Evolutionary conservation across 305 asterid genomes (phyloP).

Genomic region (Euphrasia arctica): DNA sequence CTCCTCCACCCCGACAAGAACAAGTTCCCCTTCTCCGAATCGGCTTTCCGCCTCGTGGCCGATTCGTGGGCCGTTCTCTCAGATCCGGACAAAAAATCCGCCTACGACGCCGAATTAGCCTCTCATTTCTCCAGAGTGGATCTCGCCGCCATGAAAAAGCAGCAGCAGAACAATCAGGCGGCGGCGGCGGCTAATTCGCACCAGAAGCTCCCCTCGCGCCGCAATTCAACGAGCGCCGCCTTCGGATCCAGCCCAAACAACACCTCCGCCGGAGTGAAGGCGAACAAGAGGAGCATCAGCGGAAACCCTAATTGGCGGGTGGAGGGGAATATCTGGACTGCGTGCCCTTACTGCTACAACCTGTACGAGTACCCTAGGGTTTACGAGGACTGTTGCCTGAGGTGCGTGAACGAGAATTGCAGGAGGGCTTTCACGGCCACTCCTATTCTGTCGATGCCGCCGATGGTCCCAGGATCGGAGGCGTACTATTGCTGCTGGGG

Average conservation of each 20-base stretch:
- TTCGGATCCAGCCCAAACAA: background rate
- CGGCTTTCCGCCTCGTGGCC: constrained; percentile 85
- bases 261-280: background rate
- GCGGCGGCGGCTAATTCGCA: constrained; percentile 19
- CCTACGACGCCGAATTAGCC: constrained; percentile 47
- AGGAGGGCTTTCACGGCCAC: constrained; percentile 72
- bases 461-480: constrained; percentile 71
- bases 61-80: constrained; percentile 82
- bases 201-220: constrained; percentile 69
- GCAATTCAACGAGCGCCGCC: constrained; percentile 39
- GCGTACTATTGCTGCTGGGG: constrained; percentile 97
- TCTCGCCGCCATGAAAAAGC: constrained; percentile 46
- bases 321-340: background rate
- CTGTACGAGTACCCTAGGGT: constrained; percentile 47
- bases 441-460: constrained; percentile 66
- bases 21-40: constrained; percentile 69
- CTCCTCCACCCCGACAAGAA: constrained; percentile 94
- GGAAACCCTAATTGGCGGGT: background rate
- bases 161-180: constrained; percentile 19
- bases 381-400: constrained; percentile 70
- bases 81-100: constrained; percentile 57
- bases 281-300: background rate
- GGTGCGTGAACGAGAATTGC: constrained; percentile 66
- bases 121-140: constrained; percentile 56
- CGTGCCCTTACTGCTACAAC: constrained; percentile 1